Evolutionary conservation across 2,329 filamentous ascomycete genomes (phyloP).

Genomic region (Sclerotinia borealis): DNA sequence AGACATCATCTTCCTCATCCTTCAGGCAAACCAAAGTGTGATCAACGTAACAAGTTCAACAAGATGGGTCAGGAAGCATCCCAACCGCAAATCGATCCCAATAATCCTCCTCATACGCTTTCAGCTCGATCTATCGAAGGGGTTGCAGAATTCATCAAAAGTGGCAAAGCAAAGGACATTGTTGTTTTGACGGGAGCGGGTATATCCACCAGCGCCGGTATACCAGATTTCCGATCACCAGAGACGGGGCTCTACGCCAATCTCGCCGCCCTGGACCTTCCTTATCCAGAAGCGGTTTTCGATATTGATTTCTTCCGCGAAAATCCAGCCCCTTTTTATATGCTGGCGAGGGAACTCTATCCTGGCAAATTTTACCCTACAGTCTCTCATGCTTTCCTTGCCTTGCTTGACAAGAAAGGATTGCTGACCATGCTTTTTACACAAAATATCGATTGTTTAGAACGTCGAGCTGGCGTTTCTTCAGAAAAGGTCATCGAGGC

Average conservation of each 20-base stretch:
- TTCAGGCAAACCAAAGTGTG: background rate
- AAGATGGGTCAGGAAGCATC: constrained; percentile 88
- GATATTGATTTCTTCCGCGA: constrained; percentile 83
- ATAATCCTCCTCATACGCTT: constrained; percentile 57
- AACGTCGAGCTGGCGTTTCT: constrained; percentile 79
- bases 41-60: constrained; percentile 15
- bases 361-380: constrained; percentile 86
- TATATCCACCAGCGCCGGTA: constrained; percentile 69
- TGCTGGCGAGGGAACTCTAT: constrained; percentile 84
- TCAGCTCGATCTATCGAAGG: constrained; percentile 62
- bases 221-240: constrained; percentile 92
- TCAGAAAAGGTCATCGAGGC: constrained; percentile 80
- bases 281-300: constrained; percentile 88
- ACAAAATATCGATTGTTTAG: constrained; percentile 95
- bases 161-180: constrained; percentile 60
- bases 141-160: constrained; percentile 74
- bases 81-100: constrained; percentile 54
- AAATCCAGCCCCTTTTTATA: constrained; percentile 86
- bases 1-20: background rate
- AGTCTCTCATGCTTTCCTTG: constrained; percentile 82
- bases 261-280: constrained; percentile 76
- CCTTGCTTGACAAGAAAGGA: constrained; percentile 71
- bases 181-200: constrained; percentile 90
- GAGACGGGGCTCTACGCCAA: constrained; percentile 93
- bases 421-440: constrained; percentile 84